Evolutionary conservation across 2,329 filamentous ascomycete genomes (phyloP).

Genomic region (Colletotrichum agaves): DNA sequence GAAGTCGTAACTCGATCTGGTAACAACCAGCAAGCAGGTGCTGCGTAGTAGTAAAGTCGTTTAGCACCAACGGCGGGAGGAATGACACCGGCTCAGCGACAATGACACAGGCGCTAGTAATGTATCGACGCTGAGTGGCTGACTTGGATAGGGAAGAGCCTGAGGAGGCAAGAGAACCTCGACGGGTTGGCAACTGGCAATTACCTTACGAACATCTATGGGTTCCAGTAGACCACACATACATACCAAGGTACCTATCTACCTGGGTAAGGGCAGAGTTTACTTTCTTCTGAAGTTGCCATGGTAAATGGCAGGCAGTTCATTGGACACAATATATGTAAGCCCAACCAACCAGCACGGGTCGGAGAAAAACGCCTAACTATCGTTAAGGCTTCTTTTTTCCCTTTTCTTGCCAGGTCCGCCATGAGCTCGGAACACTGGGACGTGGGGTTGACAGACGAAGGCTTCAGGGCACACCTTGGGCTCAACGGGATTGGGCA

Average conservation of each 20-base stretch:
- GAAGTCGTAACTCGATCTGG: slow-evolving; percentile 15
- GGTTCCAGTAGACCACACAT: not conserved
- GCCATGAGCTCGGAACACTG: slow-evolving; percentile 12
- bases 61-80: slow-evolving; percentile 17
- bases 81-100: not conserved
- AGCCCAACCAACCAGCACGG: not conserved
- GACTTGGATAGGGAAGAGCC: not conserved
- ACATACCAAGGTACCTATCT: not conserved
- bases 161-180: slow-evolving; percentile 15
- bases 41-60: no score
- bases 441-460: slow-evolving; percentile 1
- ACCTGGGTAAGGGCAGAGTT: not conserved
- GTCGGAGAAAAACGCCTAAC: not conserved
- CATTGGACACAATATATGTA: not conserved
- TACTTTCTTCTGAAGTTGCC: not conserved
- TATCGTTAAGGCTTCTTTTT: not conserved
- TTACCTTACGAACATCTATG: not conserved
- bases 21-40: slow-evolving; percentile 5
- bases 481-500: slow-evolving; percentile 22
- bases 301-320: no score
- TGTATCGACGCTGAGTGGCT: slow-evolving; percentile 29
- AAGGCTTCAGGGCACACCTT: not conserved
- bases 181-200: slow-evolving; percentile 1
- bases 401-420: not conserved
- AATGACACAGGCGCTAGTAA: slow-evolving; percentile 36